These are phyloP conservation scores for Malus orientalis DNA, from an alignment of 306 rosid species.

Conservation along the genomic window DNA sequence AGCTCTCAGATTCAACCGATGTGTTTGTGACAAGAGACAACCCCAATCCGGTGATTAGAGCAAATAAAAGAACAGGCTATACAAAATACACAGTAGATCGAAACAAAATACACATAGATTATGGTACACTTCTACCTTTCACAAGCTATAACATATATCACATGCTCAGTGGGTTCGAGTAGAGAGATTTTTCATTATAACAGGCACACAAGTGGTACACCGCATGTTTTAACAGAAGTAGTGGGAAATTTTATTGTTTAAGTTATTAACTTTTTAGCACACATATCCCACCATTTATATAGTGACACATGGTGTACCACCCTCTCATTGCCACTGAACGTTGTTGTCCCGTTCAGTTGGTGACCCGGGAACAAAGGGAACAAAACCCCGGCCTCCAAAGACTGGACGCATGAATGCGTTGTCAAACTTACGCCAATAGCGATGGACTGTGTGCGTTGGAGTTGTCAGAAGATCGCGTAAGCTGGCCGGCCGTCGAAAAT, in stretches of 20 bases:
- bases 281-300: no score
- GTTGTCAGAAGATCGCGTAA: constrained; percentile 62
- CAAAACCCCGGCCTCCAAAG: constrained; percentile 95
- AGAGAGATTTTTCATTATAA: constrained; percentile 7
- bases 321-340: constrained; percentile 37
- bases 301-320: no score
- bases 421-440: constrained; percentile 84
- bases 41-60: not conserved
- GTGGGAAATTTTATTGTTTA: no score
- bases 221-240: no score
- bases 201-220: rapidly evolving
- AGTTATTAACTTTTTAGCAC: no score
- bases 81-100: not conserved
- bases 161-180: not conserved
- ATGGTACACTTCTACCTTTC: constrained; percentile 21
- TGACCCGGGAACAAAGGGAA: constrained; percentile 57
- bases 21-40: not conserved
- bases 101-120: not conserved
- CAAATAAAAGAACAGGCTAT: not conserved
- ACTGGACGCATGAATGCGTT: constrained; percentile 85
- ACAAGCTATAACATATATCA: constrained; percentile 10
- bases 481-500: constrained; percentile 40
- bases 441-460: constrained; percentile 80
- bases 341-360: constrained; percentile 37
- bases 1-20: not conserved